phyloP scores from a whole-genome alignment of 108 stramenopile genomes.

The Cyclotella choctawhatcheeana region DNA sequence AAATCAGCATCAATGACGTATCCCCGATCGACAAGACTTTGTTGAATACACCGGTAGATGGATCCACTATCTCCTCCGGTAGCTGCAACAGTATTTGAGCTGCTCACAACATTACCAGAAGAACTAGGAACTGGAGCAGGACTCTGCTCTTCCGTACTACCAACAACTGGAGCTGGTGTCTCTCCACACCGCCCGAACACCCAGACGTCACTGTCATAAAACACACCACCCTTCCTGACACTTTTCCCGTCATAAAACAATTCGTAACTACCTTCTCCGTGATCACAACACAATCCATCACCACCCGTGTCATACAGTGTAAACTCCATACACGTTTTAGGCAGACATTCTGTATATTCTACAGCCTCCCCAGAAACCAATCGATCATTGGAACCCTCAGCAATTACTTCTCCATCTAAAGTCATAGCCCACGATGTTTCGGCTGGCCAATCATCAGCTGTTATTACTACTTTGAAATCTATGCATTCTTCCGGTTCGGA shows the following conservation, averaged over 20 bases:
- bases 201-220: slow-evolving; percentile 36
- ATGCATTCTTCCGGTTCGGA: background rate
- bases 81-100: background rate
- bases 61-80: slow-evolving; percentile 5
- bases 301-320: slow-evolving; percentile 44
- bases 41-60: slow-evolving; percentile 25
- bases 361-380: slow-evolving; percentile 2
- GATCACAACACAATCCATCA: slow-evolving; percentile 54
- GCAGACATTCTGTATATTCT: background rate
- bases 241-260: slow-evolving; percentile 28
- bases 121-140: background rate
- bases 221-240: slow-evolving; percentile 26
- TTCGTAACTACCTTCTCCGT: slow-evolving; percentile 41
- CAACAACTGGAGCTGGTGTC: background rate
- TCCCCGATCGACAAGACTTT: slow-evolving; percentile 18
- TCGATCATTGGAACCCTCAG: slow-evolving; percentile 16
- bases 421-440: slow-evolving; percentile 22
- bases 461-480: slow-evolving; percentile 22
- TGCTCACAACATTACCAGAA: background rate
- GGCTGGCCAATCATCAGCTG: slow-evolving; percentile 42
- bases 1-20: slow-evolving; percentile 26
- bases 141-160: background rate
- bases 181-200: slow-evolving; percentile 33
- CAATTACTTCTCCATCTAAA: background rate
- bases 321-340: slow-evolving; percentile 27